Base-by-base conservation (phyloP, 225 moss, liverwort and hornwort species). In the Sphagnum tenellum region DNA sequence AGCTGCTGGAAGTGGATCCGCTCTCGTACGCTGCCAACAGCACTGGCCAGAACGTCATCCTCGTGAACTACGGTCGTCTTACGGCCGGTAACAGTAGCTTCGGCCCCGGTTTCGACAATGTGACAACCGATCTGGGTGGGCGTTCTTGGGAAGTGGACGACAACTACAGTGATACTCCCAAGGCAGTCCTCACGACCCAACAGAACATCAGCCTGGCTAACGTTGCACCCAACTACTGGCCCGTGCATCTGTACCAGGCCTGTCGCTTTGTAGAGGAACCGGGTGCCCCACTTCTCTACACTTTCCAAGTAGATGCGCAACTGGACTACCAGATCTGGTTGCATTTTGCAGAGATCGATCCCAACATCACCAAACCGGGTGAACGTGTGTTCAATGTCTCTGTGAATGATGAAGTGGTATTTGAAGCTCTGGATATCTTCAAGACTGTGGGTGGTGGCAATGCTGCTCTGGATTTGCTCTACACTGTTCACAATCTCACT, bases 251-350 rank as follows among this genome's bases (percentile, higher is more conserved):
- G 3, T 98, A 92, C 56, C 90, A 93, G 63, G 71, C 72, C 13
- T 88, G 92, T 71, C 88, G 92, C 10, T 72, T 69, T 66, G 67
- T 60, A 2, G 64, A 64, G 46, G 72, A 76, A 59, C 78, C 80
- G 4, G 76, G 67, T 10, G 52, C 67, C 4, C 65, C 77, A 0
- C 80, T 93, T 1, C 66, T 75, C 1, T 98, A 98, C 60, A 67
- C 44, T 8, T 92, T 77, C 4, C 57, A 44, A 2, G 90, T 98
- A 11, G 96, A 98, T 72, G 82, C 88, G 10, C 77, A 88, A 73
- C 80, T 89, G 59, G 96, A 98, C 58, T 98, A 98, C 56, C 87
- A 89, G 75, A 72, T 98, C 56, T 93, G 92, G 90, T 76, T 98
- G 44, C 96, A 98, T 72, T 86, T 98, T 55, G 92, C 96, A 49